These are phyloP conservation scores for Tympanopsis confertula DNA, from an alignment of 2,329 filamentous ascomycete species.

Conservation along the genomic window DNA sequence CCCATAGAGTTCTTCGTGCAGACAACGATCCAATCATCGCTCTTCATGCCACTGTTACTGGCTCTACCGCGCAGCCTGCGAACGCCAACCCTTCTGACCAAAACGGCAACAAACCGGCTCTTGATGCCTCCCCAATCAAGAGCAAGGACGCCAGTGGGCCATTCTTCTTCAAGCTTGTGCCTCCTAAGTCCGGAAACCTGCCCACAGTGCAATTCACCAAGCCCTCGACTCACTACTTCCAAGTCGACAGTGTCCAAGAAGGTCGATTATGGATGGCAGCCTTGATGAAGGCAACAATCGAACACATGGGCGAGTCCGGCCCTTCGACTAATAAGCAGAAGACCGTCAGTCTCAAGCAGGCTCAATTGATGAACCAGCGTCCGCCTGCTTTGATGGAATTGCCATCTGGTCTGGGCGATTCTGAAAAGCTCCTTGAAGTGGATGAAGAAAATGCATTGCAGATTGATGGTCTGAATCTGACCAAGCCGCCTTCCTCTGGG, in stretches of 20 bases:
- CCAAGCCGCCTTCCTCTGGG: no score
- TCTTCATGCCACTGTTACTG: slow-evolving; percentile 49
- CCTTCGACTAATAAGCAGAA: slow-evolving; percentile 55
- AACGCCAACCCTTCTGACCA: slow-evolving; percentile 12
- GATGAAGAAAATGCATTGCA: no score
- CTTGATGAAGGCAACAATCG: slow-evolving; percentile 58
- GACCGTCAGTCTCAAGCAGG: slow-evolving; percentile 51
- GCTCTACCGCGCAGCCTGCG: slow-evolving; percentile 38
- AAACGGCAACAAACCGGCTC: no score
- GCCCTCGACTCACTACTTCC: slow-evolving; percentile 56
- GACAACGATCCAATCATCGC: slow-evolving; percentile 50
- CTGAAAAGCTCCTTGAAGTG: no score
- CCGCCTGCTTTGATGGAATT: slow-evolving; percentile 50
- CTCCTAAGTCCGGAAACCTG: slow-evolving; percentile 46
- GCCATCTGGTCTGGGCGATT: no score
- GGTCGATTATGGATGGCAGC: slow-evolving; percentile 59
- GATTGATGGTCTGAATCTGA: no score
- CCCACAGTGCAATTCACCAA: slow-evolving; percentile 58
- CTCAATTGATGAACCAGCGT: slow-evolving; percentile 44
- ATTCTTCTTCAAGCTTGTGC: slow-evolving; percentile 60
- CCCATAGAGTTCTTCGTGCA: slow-evolving; percentile 51
- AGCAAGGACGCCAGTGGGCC: slow-evolving; percentile 24
- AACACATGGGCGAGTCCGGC: slow-evolving; percentile 41
- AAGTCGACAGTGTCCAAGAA: slow-evolving; percentile 49
- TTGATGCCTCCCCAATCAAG: slow-evolving; percentile 5